phyloP scores from a whole-genome alignment of 768 basidiomycete species.

The Clathrus columnatus region DNA sequence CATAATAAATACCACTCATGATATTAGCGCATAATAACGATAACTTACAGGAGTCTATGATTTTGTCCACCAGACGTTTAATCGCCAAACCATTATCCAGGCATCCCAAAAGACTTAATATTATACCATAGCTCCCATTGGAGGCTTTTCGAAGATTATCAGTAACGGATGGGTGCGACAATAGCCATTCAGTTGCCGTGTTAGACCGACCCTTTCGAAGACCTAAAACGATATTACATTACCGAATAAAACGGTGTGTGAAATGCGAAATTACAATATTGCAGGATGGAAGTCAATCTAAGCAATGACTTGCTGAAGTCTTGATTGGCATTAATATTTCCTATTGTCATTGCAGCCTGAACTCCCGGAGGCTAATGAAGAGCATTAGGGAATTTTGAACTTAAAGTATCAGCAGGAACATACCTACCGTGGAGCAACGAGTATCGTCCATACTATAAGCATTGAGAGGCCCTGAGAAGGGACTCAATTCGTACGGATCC shows the following conservation, averaged over 20 bases:
- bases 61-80: slow-evolving; percentile 85
- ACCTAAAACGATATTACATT: slow-evolving; percentile 32
- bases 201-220: slow-evolving; percentile 58
- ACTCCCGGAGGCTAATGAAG: slow-evolving; percentile 8
- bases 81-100: slow-evolving; percentile 76
- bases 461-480: background rate
- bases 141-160: slow-evolving; percentile 87
- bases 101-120: slow-evolving; percentile 88
- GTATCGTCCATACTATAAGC: background rate
- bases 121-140: slow-evolving; percentile 84
- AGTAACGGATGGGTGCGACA: slow-evolving; percentile 68
- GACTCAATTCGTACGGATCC: slow-evolving; percentile 64
- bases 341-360: slow-evolving; percentile 30
- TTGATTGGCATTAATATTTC: slow-evolving; percentile 72
- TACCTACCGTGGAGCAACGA: slow-evolving; percentile 4
- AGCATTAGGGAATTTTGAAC: background rate
- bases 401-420: background rate
- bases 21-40: slow-evolving; percentile 15
- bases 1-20: slow-evolving; percentile 1
- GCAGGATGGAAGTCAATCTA: slow-evolving; percentile 72
- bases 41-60: slow-evolving; percentile 68
- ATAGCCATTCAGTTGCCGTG: slow-evolving; percentile 77
- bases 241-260: background rate
- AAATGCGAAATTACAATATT: slow-evolving; percentile 45
- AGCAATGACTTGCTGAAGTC: slow-evolving; percentile 69